Conservation (phyloP, 2,329 filamentous ascomycete species). For the Colletotrichum truncatum region DNA sequence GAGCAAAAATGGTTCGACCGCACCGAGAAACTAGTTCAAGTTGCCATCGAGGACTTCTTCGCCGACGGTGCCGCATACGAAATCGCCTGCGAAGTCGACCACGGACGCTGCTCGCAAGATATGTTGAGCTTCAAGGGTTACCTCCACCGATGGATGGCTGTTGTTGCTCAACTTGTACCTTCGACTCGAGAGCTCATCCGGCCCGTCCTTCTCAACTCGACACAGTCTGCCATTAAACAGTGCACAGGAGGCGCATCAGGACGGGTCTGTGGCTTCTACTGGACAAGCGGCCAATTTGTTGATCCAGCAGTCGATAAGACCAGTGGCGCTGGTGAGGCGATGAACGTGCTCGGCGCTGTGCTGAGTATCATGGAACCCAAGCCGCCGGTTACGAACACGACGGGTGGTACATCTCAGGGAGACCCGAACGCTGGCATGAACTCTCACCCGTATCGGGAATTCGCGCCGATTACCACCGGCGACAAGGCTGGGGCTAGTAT, state of each 20-base stretch:
- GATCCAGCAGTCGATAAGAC: constrained; percentile 61
- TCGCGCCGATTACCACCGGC: constrained; percentile 53
- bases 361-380: constrained; percentile 53
- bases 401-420: constrained; percentile 61
- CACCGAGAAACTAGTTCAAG: constrained; percentile 60
- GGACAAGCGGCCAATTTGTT: constrained; percentile 57
- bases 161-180: constrained; percentile 68
- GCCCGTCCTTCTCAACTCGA: constrained; percentile 65
- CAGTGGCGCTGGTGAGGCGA: constrained; percentile 66
- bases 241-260: constrained; percentile 69
- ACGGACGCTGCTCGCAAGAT: constrained; percentile 71
- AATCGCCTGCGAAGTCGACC: constrained; percentile 67
- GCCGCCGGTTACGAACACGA: constrained; percentile 52
- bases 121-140: constrained; percentile 79
- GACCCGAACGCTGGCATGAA: constrained; percentile 38
- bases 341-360: constrained; percentile 65
- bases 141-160: constrained; percentile 71
- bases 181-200: constrained; percentile 63
- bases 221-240: constrained; percentile 65
- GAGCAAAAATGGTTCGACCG: constrained; percentile 60
- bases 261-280: constrained; percentile 70
- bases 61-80: constrained; percentile 68
- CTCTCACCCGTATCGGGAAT: constrained; percentile 13
- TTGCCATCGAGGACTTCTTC: constrained; percentile 57
- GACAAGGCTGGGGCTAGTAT: constrained; percentile 77